Conservation (phyloP, 2,329 filamentous ascomycete genomes). For the Plenodomus biglobosus region DNA sequence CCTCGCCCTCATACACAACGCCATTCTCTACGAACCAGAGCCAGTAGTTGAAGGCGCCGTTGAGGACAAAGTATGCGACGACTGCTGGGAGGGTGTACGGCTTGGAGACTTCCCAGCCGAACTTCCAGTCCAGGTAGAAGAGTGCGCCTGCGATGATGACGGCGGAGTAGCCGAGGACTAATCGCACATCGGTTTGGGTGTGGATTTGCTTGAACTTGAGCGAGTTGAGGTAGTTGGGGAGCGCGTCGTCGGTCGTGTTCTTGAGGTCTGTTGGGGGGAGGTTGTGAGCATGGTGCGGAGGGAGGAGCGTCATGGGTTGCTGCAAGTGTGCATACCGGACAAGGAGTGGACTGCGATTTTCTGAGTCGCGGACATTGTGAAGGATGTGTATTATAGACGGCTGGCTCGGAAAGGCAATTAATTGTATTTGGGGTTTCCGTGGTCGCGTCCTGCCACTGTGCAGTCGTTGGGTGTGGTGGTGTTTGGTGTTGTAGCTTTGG, state of each 20-base stretch:
- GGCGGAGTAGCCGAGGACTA: slow-evolving; percentile 79
- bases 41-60: slow-evolving; percentile 79
- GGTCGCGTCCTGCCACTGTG: neutral
- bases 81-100: slow-evolving; percentile 79
- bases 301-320: slow-evolving; percentile 1
- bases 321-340: slow-evolving; percentile 54
- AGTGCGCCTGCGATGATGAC: slow-evolving; percentile 78
- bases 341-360: slow-evolving; percentile 69
- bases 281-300: slow-evolving; percentile 12
- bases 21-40: slow-evolving; percentile 80
- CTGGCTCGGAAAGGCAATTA: neutral
- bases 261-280: slow-evolving; percentile 74
- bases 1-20: slow-evolving; percentile 75
- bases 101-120: slow-evolving; percentile 87
- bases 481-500: slow-evolving; percentile 14
- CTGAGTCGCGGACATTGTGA: slow-evolving; percentile 41
- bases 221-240: slow-evolving; percentile 88
- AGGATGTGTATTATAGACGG: neutral
- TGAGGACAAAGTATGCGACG: slow-evolving; percentile 74
- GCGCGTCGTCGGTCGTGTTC: slow-evolving; percentile 92
- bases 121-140: slow-evolving; percentile 88
- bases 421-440: neutral
- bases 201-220: slow-evolving; percentile 84
- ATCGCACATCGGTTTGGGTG: slow-evolving; percentile 75
- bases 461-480: neutral